A percentile compares a stretch with the other conserved stretches of the same genome.
Conservation (phyloP, 768 basidiomycete species). For the Sarcomyxa edulis region DNA sequence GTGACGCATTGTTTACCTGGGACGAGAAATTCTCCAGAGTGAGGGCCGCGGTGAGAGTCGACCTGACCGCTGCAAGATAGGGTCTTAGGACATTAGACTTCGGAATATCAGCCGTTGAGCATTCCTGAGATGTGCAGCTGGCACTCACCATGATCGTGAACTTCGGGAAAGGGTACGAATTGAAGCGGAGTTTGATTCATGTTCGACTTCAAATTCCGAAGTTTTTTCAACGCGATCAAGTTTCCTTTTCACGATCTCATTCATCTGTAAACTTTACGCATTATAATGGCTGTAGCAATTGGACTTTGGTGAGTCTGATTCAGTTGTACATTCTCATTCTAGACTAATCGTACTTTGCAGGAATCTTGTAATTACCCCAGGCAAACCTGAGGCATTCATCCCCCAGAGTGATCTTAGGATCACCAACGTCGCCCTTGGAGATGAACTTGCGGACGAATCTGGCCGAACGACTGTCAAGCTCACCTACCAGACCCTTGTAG, state of each 20-base stretch:
- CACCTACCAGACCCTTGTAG: slow-evolving; percentile 37
- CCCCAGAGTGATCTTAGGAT: slow-evolving; percentile 69
- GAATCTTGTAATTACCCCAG: slow-evolving; percentile 57
- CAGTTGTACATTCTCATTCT: slow-evolving; percentile 11
- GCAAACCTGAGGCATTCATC: slow-evolving; percentile 48
- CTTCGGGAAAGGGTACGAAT: slow-evolving; percentile 7
- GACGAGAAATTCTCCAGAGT: slow-evolving; percentile 98
- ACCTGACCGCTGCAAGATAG: slow-evolving; percentile 93
- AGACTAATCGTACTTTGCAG: slow-evolving; percentile 27
- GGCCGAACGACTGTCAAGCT: slow-evolving; percentile 68
- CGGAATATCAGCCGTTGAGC: not conserved
- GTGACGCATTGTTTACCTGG: slow-evolving; percentile 50
- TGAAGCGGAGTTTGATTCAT: slow-evolving; percentile 43
- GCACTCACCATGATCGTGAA: slow-evolving; percentile 44
- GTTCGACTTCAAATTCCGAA: slow-evolving; percentile 14
- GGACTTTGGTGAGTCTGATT: slow-evolving; percentile 57
- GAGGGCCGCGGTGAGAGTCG: slow-evolving; percentile 94
- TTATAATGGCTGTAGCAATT: slow-evolving; percentile 54
- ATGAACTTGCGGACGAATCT: slow-evolving; percentile 55
- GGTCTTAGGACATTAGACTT: slow-evolving; percentile 95
- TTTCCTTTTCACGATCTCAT: not conserved
- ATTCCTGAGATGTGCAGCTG: slow-evolving; percentile 5
- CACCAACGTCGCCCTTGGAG: slow-evolving; percentile 79
- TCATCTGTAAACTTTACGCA: too few relatives aligned
- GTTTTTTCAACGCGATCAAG: slow-evolving; percentile 4